Conservation (phyloP, 2,329 filamentous ascomycete species). For the Fusarium sp. region DNA sequence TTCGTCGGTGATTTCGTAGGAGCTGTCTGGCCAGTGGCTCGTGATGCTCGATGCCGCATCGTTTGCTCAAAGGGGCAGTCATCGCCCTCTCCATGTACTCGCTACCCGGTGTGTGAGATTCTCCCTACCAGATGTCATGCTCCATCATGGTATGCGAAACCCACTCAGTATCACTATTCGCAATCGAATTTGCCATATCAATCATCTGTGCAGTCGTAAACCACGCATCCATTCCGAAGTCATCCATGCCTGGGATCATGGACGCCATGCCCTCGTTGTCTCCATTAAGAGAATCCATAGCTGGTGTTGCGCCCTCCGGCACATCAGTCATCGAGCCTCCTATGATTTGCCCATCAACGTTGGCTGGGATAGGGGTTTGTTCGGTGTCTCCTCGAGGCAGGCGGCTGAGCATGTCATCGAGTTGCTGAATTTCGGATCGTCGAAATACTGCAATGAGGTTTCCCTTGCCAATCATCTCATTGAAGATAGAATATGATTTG, state of each 20-base stretch:
- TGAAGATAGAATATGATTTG: constrained; percentile 56
- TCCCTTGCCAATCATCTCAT: constrained; percentile 59
- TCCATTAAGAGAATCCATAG: constrained; percentile 6
- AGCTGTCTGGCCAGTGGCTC: neutral
- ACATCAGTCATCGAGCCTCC: constrained; percentile 2
- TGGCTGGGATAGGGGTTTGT: neutral
- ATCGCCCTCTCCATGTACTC: neutral
- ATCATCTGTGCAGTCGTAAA: constrained; percentile 60
- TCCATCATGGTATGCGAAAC: constrained; percentile 59
- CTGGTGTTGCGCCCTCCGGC: neutral
- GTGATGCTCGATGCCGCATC: neutral
- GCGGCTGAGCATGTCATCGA: constrained; percentile 53
- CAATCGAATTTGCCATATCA: constrained; percentile 61
- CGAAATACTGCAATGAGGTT: constrained; percentile 59
- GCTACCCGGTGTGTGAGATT: neutral
- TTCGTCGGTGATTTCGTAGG: neutral
- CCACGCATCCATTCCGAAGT: constrained; percentile 46
- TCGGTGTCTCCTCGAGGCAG: constrained; percentile 30
- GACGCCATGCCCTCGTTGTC: constrained; percentile 33
- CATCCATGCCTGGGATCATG: constrained; percentile 35
- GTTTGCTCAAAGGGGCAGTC: neutral
- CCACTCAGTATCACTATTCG: constrained; percentile 57
- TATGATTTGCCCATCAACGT: constrained; percentile 29
- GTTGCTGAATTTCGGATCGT: constrained; percentile 58
- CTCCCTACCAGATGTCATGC: constrained; percentile 54